Conservation (phyloP, 495 filamentous ascomycete species). For the Aspergillus steynii region DNA sequence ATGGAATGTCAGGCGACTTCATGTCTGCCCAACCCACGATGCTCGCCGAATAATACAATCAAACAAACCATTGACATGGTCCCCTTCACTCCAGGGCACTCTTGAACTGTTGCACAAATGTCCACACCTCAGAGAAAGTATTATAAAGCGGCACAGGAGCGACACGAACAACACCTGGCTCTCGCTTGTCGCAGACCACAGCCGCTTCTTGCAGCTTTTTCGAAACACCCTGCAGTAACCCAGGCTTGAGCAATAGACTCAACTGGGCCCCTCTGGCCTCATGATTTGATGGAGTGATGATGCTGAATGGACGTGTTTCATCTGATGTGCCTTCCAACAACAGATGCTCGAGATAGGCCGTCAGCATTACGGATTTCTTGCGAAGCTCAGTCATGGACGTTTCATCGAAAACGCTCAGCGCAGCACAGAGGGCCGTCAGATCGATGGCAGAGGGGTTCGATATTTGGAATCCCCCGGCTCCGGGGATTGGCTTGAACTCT, state of each 20-base stretch:
- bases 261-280: conserved; percentile 83
- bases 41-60: neutral
- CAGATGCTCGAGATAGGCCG: conserved; percentile 74
- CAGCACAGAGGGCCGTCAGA: conserved; percentile 65
- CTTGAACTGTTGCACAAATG: conserved; percentile 62
- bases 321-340: conserved; percentile 52
- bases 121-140: conserved; percentile 73
- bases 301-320: conserved; percentile 40
- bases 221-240: conserved; percentile 70
- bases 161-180: conserved; percentile 90
- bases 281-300: conserved; percentile 78
- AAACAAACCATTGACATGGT: neutral
- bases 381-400: conserved; percentile 71
- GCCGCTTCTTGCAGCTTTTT: conserved; percentile 63
- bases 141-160: conserved; percentile 94
- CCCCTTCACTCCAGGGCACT: conserved; percentile 26
- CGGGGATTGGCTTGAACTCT: conserved; percentile 72
- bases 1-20: neutral
- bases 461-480: conserved; percentile 61
- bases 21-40: neutral
- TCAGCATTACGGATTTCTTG: conserved; percentile 72
- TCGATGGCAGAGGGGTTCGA: conserved; percentile 63
- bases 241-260: conserved; percentile 67
- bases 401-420: conserved; percentile 73
- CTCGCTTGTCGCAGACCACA: conserved; percentile 85